Evolutionary conservation across 208 protist species (phyloP).

Genomic region (Zelonia costaricensis): DNA sequence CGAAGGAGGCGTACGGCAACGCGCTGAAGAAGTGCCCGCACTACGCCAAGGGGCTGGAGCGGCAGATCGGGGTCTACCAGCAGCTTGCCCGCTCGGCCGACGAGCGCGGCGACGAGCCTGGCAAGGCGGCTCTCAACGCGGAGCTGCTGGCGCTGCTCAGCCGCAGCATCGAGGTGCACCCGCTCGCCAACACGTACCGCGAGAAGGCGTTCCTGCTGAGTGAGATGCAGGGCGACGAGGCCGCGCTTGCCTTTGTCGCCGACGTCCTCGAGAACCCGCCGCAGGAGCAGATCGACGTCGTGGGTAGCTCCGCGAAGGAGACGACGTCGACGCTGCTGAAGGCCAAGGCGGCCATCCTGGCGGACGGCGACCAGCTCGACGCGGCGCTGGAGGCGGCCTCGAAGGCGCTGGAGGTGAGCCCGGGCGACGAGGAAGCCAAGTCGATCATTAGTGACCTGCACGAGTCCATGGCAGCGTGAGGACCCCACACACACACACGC

Average conservation of each 20-base stretch:
- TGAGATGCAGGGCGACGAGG: conserved; percentile 75
- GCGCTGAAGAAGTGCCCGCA: conserved; percentile 55
- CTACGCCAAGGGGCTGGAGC: conserved; percentile 70
- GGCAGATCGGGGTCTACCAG: conserved; percentile 55
- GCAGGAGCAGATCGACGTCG: conserved; percentile 81
- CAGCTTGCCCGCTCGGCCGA: conserved; percentile 24
- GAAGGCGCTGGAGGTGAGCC: conserved; percentile 55
- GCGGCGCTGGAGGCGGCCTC: conserved; percentile 70
- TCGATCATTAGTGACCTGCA: conserved; percentile 67
- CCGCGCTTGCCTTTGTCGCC: conserved; percentile 72
- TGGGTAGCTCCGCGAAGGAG: conserved; percentile 41
- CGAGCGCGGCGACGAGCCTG: conserved; percentile 24
- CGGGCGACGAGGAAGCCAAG: conserved; percentile 72
- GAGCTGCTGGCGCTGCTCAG: conserved; percentile 55
- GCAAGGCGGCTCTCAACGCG: conserved; percentile 12
- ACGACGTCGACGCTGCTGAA: conserved; percentile 76
- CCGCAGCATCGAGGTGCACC: conserved; percentile 73
- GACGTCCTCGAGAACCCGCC: conserved; percentile 68
- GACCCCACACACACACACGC: not conserved
- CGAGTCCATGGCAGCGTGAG: conserved; percentile 32
- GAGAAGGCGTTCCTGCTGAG: conserved; percentile 90
- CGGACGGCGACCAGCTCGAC: conserved; percentile 64
- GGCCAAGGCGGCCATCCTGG: conserved; percentile 88
- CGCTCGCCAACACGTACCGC: conserved; percentile 66
- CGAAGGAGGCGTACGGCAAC: conserved; percentile 49